phyloP scores from a whole-genome alignment of 73 alveolate species.

The Paramecium sexaurelia region DNA sequence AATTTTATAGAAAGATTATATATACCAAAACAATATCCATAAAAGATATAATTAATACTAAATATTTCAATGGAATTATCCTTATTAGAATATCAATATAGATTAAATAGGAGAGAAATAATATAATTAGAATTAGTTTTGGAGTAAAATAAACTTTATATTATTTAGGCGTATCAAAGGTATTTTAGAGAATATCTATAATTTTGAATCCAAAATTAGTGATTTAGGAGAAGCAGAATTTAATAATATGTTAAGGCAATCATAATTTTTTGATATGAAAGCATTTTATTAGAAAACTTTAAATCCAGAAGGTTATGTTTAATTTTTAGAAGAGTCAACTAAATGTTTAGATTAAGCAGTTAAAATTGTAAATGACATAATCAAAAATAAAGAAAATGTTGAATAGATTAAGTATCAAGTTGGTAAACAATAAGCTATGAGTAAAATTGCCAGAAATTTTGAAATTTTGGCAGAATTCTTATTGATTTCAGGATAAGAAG shows the following conservation, averaged over 20 bases:
- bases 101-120: slow-evolving; percentile 29
- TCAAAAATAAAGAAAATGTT: background rate
- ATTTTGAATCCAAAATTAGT: background rate
- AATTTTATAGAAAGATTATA: slow-evolving; percentile 17
- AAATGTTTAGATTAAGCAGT: slow-evolving; percentile 3
- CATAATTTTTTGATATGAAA: background rate
- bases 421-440: background rate
- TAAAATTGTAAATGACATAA: background rate
- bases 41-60: background rate
- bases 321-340: background rate
- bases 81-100: background rate
- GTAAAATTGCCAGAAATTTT: slow-evolving; percentile 33
- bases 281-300: background rate
- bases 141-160: background rate
- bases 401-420: background rate
- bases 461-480: slow-evolving; percentile 14
- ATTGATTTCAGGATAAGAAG: background rate
- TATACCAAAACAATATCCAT: slow-evolving; percentile 30
- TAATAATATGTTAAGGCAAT: background rate
- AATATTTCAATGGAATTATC: slow-evolving; percentile 24
- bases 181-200: background rate
- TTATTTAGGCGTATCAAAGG: background rate
- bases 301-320: background rate
- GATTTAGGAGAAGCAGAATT: slow-evolving; percentile 32
- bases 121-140: background rate